A percentile compares a stretch with the other conserved stretches of the same genome.
phyloP scores from a whole-genome alignment of 2,329 filamentous ascomycete genomes.

The Elsinoe australis region DNA sequence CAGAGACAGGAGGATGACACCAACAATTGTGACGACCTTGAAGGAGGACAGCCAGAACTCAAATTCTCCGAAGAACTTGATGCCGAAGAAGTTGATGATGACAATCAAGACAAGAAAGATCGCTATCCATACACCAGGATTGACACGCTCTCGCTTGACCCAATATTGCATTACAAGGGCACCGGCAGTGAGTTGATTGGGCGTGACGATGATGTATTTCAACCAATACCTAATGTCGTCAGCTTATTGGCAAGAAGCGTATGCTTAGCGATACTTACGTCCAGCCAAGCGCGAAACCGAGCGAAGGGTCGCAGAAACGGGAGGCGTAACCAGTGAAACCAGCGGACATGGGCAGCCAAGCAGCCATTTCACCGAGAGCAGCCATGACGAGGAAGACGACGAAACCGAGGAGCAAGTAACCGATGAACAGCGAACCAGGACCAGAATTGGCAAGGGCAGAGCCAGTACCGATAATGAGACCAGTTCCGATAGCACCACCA shows the following conservation, averaged over 20 bases:
- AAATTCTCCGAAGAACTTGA: conserved; percentile 40
- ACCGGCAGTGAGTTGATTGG: conserved; percentile 76
- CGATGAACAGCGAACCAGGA: conserved; percentile 63
- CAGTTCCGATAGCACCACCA: conserved; percentile 68
- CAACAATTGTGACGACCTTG: conserved; percentile 41
- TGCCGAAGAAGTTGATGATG: conserved; percentile 28
- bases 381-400: conserved; percentile 77
- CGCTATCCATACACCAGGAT: conserved; percentile 73
- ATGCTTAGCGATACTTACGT: conserved; percentile 29
- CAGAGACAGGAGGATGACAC: conserved; percentile 39
- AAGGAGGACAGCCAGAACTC: conserved; percentile 44
- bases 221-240: conserved; percentile 53
- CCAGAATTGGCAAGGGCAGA: conserved; percentile 43
- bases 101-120: conserved; percentile 42
- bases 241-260: no score
- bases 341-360: conserved; percentile 68
- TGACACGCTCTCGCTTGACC: conserved; percentile 57
- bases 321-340: conserved; percentile 77
- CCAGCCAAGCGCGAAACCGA: conserved; percentile 71
- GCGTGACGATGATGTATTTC: conserved; percentile 77
- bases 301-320: conserved; percentile 70
- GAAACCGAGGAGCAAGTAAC: conserved; percentile 60
- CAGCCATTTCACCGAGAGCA: conserved; percentile 74
- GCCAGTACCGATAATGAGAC: conserved; percentile 61
- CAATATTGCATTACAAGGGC: conserved; percentile 73